Percentiles rank a stretch among this genome's conserved stretches.
These are phyloP conservation scores for Chaetomidium leptoderma DNA, from an alignment of 495 filamentous ascomycete genomes.

Conservation along the genomic window DNA sequence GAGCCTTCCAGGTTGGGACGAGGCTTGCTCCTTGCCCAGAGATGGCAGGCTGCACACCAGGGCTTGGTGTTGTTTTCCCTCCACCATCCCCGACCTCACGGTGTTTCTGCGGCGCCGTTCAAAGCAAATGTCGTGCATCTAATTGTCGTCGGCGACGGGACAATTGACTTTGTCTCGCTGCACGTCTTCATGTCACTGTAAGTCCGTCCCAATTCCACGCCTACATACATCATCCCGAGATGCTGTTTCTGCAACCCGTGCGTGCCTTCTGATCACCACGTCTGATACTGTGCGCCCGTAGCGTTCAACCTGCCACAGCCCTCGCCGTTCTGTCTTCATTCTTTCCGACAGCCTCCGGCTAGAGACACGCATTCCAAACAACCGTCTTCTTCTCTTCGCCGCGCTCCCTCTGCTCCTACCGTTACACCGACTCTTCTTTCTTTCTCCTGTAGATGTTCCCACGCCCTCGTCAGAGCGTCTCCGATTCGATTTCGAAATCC, in stretches of 20 bases:
- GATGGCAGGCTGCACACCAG: background rate
- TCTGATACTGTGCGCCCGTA: background rate
- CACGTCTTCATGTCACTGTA: slow-evolving; percentile 32
- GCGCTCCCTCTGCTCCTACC: slow-evolving; percentile 5
- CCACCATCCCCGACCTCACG: background rate
- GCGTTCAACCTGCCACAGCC: slow-evolving; percentile 16
- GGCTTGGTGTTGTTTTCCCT: background rate
- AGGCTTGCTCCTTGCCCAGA: slow-evolving; percentile 1
- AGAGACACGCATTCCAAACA: slow-evolving; percentile 11
- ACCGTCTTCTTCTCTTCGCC: background rate
- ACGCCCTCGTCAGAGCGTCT: slow-evolving; percentile 14
- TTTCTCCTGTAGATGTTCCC: slow-evolving; percentile 15
- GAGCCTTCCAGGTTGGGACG: background rate
- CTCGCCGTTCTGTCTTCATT: slow-evolving; percentile 19
- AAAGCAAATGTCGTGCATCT: slow-evolving; percentile 13
- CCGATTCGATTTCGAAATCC: background rate
- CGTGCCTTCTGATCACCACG: slow-evolving; percentile 10
- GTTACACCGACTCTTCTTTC: slow-evolving; percentile 12
- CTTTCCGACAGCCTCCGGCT: slow-evolving; percentile 12
- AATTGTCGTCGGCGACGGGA: slow-evolving; percentile 19
- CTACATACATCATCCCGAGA: background rate
- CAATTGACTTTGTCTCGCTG: slow-evolving; percentile 32
- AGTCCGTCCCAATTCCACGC: slow-evolving; percentile 8
- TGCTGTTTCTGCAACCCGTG: slow-evolving; percentile 4
- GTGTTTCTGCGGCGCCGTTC: slow-evolving; percentile 2